Conservation (phyloP, 306 rosid genomes). For the Glycine tomentella region DNA sequence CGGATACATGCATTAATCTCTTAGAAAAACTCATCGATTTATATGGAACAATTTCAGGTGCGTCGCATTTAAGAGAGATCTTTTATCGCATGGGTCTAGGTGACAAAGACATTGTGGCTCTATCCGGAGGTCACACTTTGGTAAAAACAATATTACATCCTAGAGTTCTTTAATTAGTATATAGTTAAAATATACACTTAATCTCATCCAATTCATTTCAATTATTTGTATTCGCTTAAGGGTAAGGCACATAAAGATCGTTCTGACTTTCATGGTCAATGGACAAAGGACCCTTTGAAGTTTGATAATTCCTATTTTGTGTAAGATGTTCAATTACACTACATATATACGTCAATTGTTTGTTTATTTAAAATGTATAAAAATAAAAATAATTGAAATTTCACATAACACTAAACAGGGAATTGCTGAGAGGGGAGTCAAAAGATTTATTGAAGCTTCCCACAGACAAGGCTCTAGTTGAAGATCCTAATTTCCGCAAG, state of each 20-base stretch:
- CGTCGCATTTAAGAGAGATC: constrained; percentile 69
- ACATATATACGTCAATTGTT: not conserved
- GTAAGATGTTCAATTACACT: constrained; percentile 53
- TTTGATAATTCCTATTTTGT: constrained; percentile 87
- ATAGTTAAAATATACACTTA: constrained; percentile 7
- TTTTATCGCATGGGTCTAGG: constrained; percentile 78
- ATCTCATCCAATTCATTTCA: constrained; percentile 26
- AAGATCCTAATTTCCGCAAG: constrained; percentile 58
- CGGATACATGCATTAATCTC: too few relatives aligned
- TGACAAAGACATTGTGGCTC: constrained; percentile 83
- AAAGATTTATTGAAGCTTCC: constrained; percentile 69
- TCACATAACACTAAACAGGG: constrained; percentile 52
- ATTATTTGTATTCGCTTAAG: constrained; percentile 42
- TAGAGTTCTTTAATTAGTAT: not conserved
- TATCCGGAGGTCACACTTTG: constrained; percentile 93
- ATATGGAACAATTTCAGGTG: constrained; percentile 56
- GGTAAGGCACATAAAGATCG: constrained; percentile 83
- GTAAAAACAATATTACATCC: constrained; percentile 46
- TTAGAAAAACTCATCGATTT: not conserved
- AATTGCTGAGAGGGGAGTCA: constrained; percentile 55
- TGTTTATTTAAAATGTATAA: not conserved
- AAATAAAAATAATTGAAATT: not conserved
- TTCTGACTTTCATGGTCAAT: constrained; percentile 79
- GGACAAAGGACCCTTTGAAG: constrained; percentile 79
- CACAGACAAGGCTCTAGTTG: constrained; percentile 69